Evolutionary conservation across 768 basidiomycete species (phyloP).

Genomic region (Psilocybe cubensis): DNA sequence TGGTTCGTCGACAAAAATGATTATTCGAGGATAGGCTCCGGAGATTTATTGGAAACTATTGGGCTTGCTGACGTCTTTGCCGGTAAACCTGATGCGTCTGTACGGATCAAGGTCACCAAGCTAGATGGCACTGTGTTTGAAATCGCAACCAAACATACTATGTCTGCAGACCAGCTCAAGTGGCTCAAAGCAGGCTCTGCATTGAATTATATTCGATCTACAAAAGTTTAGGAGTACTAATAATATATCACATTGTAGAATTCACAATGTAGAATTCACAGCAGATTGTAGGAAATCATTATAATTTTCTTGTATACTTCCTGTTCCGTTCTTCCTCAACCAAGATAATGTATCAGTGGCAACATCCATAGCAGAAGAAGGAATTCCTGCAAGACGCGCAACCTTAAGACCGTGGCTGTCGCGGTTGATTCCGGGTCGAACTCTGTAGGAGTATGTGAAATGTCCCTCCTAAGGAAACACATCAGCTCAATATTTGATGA

Average conservation of each 20-base stretch:
- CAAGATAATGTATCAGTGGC: slow-evolving; percentile 57
- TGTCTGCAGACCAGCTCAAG: slow-evolving; percentile 87
- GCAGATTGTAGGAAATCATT: slow-evolving; percentile 18
- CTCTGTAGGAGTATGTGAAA: slow-evolving; percentile 83
- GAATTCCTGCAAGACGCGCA: slow-evolving; percentile 87
- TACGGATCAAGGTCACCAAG: slow-evolving; percentile 70
- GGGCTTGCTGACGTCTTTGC: slow-evolving; percentile 76
- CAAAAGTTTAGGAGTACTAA: slow-evolving; percentile 30
- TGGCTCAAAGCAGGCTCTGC: slow-evolving; percentile 92
- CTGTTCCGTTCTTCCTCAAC: slow-evolving; percentile 28
- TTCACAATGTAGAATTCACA: slow-evolving; percentile 3
- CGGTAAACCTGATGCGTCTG: slow-evolving; percentile 45
- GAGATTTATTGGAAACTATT: slow-evolving; percentile 80
- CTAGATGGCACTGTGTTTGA: slow-evolving; percentile 63
- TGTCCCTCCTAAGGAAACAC: slow-evolving; percentile 57
- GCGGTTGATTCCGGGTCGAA: slow-evolving; percentile 84
- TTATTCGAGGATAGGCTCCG: slow-evolving; percentile 81
- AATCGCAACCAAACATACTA: slow-evolving; percentile 82
- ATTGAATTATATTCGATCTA: slow-evolving; percentile 83
- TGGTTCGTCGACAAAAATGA: slow-evolving; percentile 90
- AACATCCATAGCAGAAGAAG: slow-evolving; percentile 57
- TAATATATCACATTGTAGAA: too few species aligned
- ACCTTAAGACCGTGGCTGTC: slow-evolving; percentile 93
- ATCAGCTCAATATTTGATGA: not conserved
- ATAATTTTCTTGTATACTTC: slow-evolving; percentile 13